phyloP scores from a whole-genome alignment of 208 protist species.

The Crithidia acanthocephali region DNA sequence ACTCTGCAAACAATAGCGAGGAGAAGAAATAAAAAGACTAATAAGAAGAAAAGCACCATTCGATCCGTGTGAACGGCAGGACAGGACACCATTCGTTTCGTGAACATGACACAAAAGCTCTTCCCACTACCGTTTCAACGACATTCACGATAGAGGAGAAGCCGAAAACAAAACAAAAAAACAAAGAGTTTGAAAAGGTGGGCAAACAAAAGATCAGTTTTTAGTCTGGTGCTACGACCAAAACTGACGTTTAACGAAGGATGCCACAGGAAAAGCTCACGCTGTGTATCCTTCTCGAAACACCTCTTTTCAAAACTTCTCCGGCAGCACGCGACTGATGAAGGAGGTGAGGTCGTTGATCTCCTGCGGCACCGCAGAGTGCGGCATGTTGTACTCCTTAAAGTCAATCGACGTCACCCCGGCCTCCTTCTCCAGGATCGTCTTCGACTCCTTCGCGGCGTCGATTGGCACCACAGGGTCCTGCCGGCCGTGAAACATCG shows the following conservation, averaged over 20 bases:
- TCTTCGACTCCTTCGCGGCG: conserved; percentile 50
- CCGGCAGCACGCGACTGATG: conserved; percentile 57
- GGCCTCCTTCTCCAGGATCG: conserved; percentile 48
- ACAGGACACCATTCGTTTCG: no score
- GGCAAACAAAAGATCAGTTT: no score
- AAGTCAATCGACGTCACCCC: conserved; percentile 46
- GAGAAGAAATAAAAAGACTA: no score
- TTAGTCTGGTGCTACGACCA: no score
- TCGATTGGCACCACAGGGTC: conserved; percentile 80
- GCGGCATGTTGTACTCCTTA: conserved; percentile 84
- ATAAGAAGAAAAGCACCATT: no score
- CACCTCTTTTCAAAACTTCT: conserved; percentile 33
- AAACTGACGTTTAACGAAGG: no score
- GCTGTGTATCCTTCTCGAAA: no score
- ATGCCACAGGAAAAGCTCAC: no score
- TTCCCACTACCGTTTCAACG: no score
- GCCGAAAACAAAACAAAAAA: background rate
- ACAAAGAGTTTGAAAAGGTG: background rate
- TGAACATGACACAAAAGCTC: no score
- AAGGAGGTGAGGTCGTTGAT: conserved; percentile 72
- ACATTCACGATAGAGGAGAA: background rate
- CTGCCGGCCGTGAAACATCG: conserved; percentile 80
- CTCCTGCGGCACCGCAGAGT: conserved; percentile 73
- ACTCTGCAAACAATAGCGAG: no score
- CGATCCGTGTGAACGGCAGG: no score